These are phyloP conservation scores for Paraconiothyrium sp. DNA, from an alignment of 2,329 filamentous ascomycete species.

Conservation along the genomic window DNA sequence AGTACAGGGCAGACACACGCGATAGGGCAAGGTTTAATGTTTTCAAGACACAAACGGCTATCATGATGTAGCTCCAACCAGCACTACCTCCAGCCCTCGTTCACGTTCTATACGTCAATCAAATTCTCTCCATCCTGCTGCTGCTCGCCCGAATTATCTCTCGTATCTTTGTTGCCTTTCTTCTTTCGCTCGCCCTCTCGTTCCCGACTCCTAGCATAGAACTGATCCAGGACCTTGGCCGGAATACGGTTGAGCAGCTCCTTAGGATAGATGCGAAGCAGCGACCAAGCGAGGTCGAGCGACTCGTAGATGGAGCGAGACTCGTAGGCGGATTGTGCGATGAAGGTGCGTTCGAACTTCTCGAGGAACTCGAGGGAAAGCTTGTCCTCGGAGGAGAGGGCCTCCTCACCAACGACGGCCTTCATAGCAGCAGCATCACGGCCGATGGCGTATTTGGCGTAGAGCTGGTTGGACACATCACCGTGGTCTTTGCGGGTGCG, in stretches of 20 bases:
- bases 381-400: slow-evolving; percentile 94
- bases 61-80: slow-evolving; percentile 17
- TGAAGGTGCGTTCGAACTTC: slow-evolving; percentile 97
- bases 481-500: slow-evolving; percentile 97
- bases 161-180: slow-evolving; percentile 55
- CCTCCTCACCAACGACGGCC: slow-evolving; percentile 98
- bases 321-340: slow-evolving; percentile 91
- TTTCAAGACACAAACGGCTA: slow-evolving; percentile 9
- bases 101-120: slow-evolving; percentile 47
- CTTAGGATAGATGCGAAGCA: slow-evolving; percentile 97
- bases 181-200: slow-evolving; percentile 47
- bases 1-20: too few species aligned
- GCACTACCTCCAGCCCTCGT: background rate
- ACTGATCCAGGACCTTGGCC: slow-evolving; percentile 63
- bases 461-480: slow-evolving; percentile 98
- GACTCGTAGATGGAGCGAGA: slow-evolving; percentile 91
- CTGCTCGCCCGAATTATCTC: slow-evolving; percentile 52
- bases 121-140: slow-evolving; percentile 49
- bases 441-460: slow-evolving; percentile 99
- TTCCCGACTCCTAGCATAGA: slow-evolving; percentile 56
- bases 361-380: slow-evolving; percentile 97
- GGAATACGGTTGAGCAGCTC: slow-evolving; percentile 88
- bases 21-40: background rate
- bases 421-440: slow-evolving; percentile 99
- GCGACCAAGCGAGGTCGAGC: slow-evolving; percentile 93